These are phyloP conservation scores for Nevesoporus exiguus DNA, from an alignment of 768 basidiomycete species.

Conservation along the genomic window DNA sequence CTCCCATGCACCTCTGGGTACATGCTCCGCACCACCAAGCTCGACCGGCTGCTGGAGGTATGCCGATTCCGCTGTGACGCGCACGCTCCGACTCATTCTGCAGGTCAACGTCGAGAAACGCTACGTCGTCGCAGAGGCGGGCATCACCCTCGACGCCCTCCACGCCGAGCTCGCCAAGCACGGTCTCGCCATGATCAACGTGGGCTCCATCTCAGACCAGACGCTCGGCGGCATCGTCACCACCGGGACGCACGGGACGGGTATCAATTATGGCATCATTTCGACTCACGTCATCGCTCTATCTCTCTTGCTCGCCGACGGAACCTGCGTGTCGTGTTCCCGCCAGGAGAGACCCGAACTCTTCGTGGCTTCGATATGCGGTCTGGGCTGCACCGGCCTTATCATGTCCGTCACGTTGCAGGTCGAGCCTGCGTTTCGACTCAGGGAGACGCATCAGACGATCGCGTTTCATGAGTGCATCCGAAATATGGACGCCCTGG, in stretches of 20 bases:
- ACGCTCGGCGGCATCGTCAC: conserved; percentile 89
- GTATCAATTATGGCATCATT: conserved; percentile 73
- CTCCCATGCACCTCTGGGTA: conserved; percentile 85
- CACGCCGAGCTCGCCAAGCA: conserved; percentile 63
- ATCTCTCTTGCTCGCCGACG: conserved; percentile 74
- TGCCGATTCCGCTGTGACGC: conserved; percentile 25
- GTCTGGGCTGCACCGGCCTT: conserved; percentile 86
- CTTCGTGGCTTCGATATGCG: conserved; percentile 88
- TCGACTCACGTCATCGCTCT: conserved; percentile 78
- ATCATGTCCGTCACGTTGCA: conserved; percentile 75
- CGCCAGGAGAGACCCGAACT: conserved; percentile 62
- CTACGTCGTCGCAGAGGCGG: conserved; percentile 70
- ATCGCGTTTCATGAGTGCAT: conserved; percentile 63
- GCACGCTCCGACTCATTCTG: neutral
- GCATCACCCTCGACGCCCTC: conserved; percentile 73
- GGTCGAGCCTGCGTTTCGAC: conserved; percentile 77
- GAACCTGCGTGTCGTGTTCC: conserved; percentile 65
- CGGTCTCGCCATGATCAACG: conserved; percentile 82
- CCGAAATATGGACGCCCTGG: conserved; percentile 51
- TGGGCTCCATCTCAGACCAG: conserved; percentile 97
- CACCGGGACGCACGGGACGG: conserved; percentile 94
- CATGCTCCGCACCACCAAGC: conserved; percentile 75
- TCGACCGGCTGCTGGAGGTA: conserved; percentile 77
- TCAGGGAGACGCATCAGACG: conserved; percentile 68
- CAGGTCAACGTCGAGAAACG: conserved; percentile 70